Conservation (phyloP, 768 basidiomycete species). For the Pleurotus pulmonarius region DNA sequence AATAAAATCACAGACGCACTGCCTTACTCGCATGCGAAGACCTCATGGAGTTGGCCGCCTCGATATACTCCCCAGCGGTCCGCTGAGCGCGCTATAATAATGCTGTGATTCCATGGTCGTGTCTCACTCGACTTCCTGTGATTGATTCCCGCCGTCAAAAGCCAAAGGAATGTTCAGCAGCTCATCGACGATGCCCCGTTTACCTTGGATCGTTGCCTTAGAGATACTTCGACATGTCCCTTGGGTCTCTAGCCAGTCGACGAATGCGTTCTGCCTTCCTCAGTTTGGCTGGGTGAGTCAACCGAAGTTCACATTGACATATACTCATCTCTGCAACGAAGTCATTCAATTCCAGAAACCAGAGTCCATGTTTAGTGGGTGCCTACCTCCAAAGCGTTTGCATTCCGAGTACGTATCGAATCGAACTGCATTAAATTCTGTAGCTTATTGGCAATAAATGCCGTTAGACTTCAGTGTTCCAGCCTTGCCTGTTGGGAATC, state of each 20-base stretch:
- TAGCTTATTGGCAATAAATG: not conserved
- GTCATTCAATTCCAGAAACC: slow-evolving; percentile 21
- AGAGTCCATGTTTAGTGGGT: slow-evolving; percentile 28
- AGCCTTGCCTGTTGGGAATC: slow-evolving; percentile 13
- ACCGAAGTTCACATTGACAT: slow-evolving; percentile 12
- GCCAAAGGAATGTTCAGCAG: not conserved
- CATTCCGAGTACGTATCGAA: slow-evolving; percentile 18
- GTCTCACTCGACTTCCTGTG: not conserved
- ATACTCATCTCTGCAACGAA: not conserved
- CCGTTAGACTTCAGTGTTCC: slow-evolving; percentile 23
- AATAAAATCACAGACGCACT: not conserved
- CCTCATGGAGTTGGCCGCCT: not conserved
- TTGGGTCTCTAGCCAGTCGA: slow-evolving; percentile 10
- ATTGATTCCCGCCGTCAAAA: not conserved
- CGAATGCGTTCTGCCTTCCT: slow-evolving; percentile 23
- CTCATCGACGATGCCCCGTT: not conserved
- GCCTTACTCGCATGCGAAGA: not conserved
- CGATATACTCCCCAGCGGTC: not conserved
- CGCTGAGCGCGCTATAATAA: not conserved
- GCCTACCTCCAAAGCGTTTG: slow-evolving; percentile 30
- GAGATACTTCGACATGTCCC: not conserved
- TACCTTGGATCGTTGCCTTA: not conserved
- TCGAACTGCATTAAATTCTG: not conserved
- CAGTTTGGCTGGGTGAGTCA: slow-evolving; percentile 10
- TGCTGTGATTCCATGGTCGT: slow-evolving; percentile 1